Evolutionary conservation across 805 yeast genomes (phyloP), one percentile per base, ranked within the genome.

Genomic region (Teunomyces gatunensis): DNA sequence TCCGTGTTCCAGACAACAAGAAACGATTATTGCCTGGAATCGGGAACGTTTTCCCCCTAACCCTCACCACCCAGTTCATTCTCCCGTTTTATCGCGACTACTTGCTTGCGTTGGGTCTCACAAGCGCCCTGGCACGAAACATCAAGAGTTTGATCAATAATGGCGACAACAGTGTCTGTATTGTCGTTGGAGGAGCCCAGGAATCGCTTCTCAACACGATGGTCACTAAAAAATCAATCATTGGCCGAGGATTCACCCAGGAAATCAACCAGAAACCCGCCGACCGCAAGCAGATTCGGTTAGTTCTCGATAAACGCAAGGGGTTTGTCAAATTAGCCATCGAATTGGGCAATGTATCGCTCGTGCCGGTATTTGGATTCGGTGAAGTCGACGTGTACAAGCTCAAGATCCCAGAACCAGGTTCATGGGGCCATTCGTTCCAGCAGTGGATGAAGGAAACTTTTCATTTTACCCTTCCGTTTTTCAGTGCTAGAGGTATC

Each of bases 151-250:
- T 89, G 23, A 73, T 94, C 42, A 67, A 63, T 45, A 78, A 81
- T 48, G 77, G 77, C 12, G 81, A 85, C 53, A 84, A 81, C 55
- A 87, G 96, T 2, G 85, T 91, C 10, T 87, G 92, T 52, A 84
- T 94, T 48, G 98, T 94, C 1, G 84, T 94, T 20, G 99, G 99
- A 2, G 99, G 99, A 0, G 98, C 98, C 0, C 87, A 89, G 50
- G 99, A 94, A 59, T 83, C 95, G 1, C 71, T 94, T 32, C 63
- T 88, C 23, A 73, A 73, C 51, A 63, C 66, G 41, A 67, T 69
- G 53, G 74, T 73, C 11, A 66, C 70, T 1, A 53, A 56, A 6
- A 53, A 59, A 33, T 57, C 58, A n/a, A 59, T 64, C 17, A 64
- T 70, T 1, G 75, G 75, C 4, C 61, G 62, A 32, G 74, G 74